Conservation (phyloP, 192 early-diverging fungal genomes). For the Coemansia sp. region DNA sequence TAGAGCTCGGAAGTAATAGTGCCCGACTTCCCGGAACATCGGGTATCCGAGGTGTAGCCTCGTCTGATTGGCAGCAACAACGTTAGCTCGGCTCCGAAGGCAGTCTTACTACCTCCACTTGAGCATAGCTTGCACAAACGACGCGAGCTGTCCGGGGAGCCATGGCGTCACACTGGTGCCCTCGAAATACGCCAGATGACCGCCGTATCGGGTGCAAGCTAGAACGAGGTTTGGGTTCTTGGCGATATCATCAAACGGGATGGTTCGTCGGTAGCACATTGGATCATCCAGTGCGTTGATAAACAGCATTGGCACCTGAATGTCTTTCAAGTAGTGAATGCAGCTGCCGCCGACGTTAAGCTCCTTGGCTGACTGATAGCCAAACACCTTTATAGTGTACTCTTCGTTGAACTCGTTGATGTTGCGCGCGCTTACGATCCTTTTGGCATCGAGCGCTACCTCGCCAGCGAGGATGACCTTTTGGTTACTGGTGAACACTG, state of each 20-base stretch:
- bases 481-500: constrained; percentile 52
- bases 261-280: constrained; percentile 66
- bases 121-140: constrained; percentile 56
- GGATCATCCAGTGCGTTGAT: constrained; percentile 90
- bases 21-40: constrained; percentile 4
- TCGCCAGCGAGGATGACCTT: constrained; percentile 58
- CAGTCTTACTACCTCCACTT: constrained; percentile 19
- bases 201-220: constrained; percentile 79
- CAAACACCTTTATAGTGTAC: constrained; percentile 73
- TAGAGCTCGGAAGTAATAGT: background rate
- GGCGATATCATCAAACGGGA: constrained; percentile 74
- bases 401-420: constrained; percentile 85
- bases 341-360: constrained; percentile 72
- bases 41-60: background rate
- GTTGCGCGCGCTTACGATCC: constrained; percentile 58
- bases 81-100: no score
- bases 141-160: constrained; percentile 65
- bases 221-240: constrained; percentile 80
- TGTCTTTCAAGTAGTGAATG: constrained; percentile 58
- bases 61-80: background rate
- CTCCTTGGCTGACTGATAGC: constrained; percentile 78
- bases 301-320: constrained; percentile 81
- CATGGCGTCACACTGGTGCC: constrained; percentile 50
- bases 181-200: constrained; percentile 86
- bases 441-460: constrained; percentile 36